Percentiles rank a stretch among this genome's conserved stretches.
phyloP scores from a whole-genome alignment of 1,139 yeast genomes.

The Pichia kudriavzevii region DNA sequence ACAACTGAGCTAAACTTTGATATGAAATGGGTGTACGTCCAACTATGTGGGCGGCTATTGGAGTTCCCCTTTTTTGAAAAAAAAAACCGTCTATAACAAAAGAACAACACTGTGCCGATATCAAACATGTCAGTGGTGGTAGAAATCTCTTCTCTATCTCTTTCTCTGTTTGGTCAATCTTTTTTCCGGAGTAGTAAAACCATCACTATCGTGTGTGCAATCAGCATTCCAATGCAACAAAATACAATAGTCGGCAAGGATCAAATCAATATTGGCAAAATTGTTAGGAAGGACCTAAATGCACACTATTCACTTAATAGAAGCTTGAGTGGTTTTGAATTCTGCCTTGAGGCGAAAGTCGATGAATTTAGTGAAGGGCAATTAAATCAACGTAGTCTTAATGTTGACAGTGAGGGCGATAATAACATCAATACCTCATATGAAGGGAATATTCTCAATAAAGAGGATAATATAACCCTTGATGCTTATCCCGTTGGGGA shows the following conservation, averaged over 20 bases:
- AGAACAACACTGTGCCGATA: too few species aligned
- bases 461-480: slow-evolving; percentile 9
- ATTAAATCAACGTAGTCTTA: too few species aligned
- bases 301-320: too few species aligned
- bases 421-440: too few species aligned
- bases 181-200: background rate
- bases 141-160: background rate
- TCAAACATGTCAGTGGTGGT: background rate
- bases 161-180: background rate
- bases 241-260: slow-evolving; percentile 14
- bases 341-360: background rate
- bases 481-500: slow-evolving; percentile 4
- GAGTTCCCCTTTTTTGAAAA: too few species aligned
- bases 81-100: too few species aligned
- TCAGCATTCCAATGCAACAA: slow-evolving; percentile 15
- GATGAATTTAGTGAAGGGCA: too few species aligned
- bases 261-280: slow-evolving; percentile 15
- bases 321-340: too few species aligned
- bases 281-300: slow-evolving; percentile 4
- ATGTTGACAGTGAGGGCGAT: too few species aligned
- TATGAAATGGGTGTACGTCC: too few species aligned
- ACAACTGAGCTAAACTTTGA: too few species aligned
- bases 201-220: slow-evolving; percentile 16
- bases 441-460: slow-evolving; percentile 9
- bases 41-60: too few species aligned